These are phyloP conservation scores for Tulasnella sp. DNA, from an alignment of 768 basidiomycete species.

Conservation along the genomic window DNA sequence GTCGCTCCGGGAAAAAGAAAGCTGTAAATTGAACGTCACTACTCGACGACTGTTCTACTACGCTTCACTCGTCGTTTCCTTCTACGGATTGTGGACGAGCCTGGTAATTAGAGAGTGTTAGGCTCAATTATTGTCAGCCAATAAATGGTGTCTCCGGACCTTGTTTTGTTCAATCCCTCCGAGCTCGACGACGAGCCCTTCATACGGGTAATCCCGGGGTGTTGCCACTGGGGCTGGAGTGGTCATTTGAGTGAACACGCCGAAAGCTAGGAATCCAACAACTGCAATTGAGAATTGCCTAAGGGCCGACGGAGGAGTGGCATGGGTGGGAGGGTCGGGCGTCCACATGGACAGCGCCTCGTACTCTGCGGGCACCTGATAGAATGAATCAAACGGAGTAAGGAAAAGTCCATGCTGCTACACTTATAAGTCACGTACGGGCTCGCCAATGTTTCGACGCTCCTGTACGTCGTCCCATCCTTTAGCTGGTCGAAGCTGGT, in stretches of 20 bases:
- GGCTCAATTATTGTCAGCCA: background rate
- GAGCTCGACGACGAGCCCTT: slow-evolving; percentile 73
- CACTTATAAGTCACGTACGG: slow-evolving; percentile 51
- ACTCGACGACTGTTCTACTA: background rate
- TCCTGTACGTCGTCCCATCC: slow-evolving; percentile 79
- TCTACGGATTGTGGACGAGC: slow-evolving; percentile 34
- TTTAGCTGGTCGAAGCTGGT: slow-evolving; percentile 62
- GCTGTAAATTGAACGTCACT: slow-evolving; percentile 8
- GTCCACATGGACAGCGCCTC: slow-evolving; percentile 88
- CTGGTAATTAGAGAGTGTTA: background rate
- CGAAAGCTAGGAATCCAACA: slow-evolving; percentile 66
- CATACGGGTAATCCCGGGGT: slow-evolving; percentile 75
- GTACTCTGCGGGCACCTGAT: slow-evolving; percentile 76
- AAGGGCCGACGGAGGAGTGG: slow-evolving; percentile 58
- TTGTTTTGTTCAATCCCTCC: slow-evolving; percentile 80
- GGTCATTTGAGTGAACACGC: slow-evolving; percentile 50
- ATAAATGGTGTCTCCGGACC: slow-evolving; percentile 49
- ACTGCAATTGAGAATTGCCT: slow-evolving; percentile 59
- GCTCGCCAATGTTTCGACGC: slow-evolving; percentile 80
- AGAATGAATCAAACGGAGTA: slow-evolving; percentile 18
- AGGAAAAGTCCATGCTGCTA: background rate
- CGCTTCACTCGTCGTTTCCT: slow-evolving; percentile 1
- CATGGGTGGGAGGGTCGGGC: slow-evolving; percentile 63
- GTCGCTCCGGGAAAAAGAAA: slow-evolving; percentile 13
- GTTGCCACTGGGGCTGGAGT: slow-evolving; percentile 66